Evolutionary conservation across 495 filamentous ascomycete genomes (phyloP), one percentile per base, ranked within the genome.

Genomic region (Aspergillus cristatus): DNA sequence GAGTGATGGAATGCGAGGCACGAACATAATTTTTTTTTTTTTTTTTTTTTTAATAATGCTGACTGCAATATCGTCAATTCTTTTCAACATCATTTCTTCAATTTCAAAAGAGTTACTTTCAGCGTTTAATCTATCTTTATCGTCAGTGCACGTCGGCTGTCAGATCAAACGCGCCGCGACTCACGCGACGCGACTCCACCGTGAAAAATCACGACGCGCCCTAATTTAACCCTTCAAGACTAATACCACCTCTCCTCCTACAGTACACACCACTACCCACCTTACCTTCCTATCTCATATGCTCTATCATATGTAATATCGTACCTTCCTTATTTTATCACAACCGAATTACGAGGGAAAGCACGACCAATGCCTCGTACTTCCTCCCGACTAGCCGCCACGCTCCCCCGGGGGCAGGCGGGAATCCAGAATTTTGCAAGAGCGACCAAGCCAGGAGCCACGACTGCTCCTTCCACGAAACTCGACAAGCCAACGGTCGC

Each of bases 381-480:
- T 18, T 48, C 48, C 37, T 36, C 59, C 20, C 46, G 54, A 42
- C 42, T 16, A 10, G 30, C 30, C 30, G 42, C 53, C 50, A 31
- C 53, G 54, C 54, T 62, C 42, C 47, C 57, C 37, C 57, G 50
- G 20, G 41, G 38, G 7, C 64, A 64, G 39, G 45, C 44, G 15
- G 54, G 48, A 18, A 69, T 69, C 34, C 62, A 67, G 34, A 47
- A 37, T 41, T 69, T 69, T 38, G 50, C 60, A 48, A 57, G 60
- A 54, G 48, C 65, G 48, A 65, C 62, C 44, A 69, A 69, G 39
- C 56, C 63, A 2, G 63, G 65, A 8, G 36, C 60, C 18, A 29
- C 43, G 5, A 37, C 55, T 12, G 43, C 37, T 17, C 30, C 53
- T 15, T 47, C 52, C 6, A 30, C 35, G 7, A 16, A 28, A 12